These are phyloP conservation scores for Phoma sp. DNA, from an alignment of 2,329 filamentous ascomycete genomes.

Conservation along the genomic window DNA sequence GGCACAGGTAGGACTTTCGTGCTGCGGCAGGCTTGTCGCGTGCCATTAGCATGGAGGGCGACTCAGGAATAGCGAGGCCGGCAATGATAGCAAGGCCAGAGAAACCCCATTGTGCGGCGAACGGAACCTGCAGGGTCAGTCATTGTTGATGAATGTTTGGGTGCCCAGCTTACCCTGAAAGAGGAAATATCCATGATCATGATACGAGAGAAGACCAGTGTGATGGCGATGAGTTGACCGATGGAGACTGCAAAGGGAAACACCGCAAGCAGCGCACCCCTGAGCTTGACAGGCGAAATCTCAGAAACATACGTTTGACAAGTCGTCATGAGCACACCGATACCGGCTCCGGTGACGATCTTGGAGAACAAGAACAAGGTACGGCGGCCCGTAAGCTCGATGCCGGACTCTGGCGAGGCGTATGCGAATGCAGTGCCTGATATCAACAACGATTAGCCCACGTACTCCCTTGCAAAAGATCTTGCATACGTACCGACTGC, in stretches of 20 bases:
- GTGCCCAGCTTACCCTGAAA: not conserved
- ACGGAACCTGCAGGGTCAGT: not conserved
- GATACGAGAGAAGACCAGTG: not conserved
- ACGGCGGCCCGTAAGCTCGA: not conserved
- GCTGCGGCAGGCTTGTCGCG: constrained; percentile 3
- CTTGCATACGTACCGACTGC: not conserved
- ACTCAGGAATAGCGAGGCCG: constrained; percentile 5
- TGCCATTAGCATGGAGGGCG: constrained; percentile 9
- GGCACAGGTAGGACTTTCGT: constrained; percentile 3
- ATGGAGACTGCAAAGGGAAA: not conserved
- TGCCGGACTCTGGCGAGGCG: not conserved
- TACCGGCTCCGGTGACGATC: not conserved
- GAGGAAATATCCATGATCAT: not conserved
- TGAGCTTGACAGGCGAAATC: not conserved
- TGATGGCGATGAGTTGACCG: not conserved
- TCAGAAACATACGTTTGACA: not conserved
- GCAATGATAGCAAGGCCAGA: constrained; percentile 2
- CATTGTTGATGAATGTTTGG: not conserved
- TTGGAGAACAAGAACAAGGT: constrained; percentile 1
- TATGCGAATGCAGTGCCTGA: not conserved
- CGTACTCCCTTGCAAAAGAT: not conserved
- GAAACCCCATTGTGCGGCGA: constrained; percentile 10
- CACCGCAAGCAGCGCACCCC: not conserved
- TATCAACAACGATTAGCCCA: not conserved
- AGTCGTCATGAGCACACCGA: not conserved